Conservation (phyloP, 2,329 filamentous ascomycete genomes). For the Periglandula ipomoeae region DNA sequence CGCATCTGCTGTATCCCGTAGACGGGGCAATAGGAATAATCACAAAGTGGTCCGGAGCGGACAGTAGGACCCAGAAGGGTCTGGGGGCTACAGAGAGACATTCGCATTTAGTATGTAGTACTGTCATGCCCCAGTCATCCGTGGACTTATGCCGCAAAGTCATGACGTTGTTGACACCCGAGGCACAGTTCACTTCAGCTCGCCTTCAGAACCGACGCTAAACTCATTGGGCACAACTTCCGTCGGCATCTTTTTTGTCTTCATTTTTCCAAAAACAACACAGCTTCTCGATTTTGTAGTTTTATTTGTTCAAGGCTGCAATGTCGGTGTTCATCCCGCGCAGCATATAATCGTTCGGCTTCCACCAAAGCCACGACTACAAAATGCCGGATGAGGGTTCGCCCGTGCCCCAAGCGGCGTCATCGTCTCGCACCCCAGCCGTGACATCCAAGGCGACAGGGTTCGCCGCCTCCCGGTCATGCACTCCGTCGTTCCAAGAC, state of each 20-base stretch:
- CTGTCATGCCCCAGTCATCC: no score
- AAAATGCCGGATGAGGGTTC: slow-evolving; percentile 13
- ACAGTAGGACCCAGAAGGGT: no score
- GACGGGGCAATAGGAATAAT: background rate
- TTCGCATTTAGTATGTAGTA: no score
- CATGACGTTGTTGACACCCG: no score
- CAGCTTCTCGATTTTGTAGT: no score
- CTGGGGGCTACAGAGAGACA: no score
- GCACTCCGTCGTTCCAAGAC: slow-evolving; percentile 33
- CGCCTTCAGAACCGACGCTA: no score
- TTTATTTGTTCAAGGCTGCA: background rate
- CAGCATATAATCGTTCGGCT: background rate
- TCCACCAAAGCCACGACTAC: background rate
- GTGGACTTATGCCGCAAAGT: no score
- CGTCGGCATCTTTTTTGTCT: background rate
- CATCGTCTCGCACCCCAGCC: background rate
- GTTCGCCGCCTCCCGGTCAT: slow-evolving; percentile 20
- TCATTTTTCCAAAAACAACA: background rate
- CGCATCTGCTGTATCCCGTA: background rate
- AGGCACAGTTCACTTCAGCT: no score
- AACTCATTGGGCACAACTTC: no score
- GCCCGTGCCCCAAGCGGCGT: slow-evolving; percentile 3
- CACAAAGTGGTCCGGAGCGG: no score
- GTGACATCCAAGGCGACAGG: slow-evolving; percentile 6
- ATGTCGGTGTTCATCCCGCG: background rate